These are phyloP conservation scores for Cryphonectria nitschkei DNA, from an alignment of 2,329 filamentous ascomycete genomes.

Conservation along the genomic window DNA sequence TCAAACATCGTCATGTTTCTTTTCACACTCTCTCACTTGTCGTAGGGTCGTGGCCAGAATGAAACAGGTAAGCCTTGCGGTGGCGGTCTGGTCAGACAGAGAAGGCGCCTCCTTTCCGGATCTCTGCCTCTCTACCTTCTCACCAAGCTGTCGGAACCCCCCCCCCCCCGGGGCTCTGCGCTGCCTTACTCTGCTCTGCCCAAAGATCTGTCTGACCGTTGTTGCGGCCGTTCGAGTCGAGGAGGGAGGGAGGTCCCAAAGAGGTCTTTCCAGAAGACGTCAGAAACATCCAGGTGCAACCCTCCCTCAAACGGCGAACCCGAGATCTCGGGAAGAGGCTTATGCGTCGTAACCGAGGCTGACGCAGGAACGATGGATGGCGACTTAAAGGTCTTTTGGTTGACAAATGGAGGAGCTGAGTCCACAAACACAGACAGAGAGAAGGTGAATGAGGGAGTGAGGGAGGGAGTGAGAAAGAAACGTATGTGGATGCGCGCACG, in stretches of 20 bases:
- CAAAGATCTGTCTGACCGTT: neutral
- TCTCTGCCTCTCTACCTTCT: neutral
- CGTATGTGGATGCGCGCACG: neutral
- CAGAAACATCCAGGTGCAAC: neutral
- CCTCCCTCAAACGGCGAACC: slow-evolving; percentile 1
- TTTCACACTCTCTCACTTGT: neutral
- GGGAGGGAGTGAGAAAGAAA: no score
- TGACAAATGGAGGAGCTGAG: neutral
- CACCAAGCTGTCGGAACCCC: neutral
- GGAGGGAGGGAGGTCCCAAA: neutral
- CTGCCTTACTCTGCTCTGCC: neutral
- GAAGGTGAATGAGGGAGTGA: neutral
- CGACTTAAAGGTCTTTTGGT: neutral
- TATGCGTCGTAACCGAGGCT: slow-evolving; percentile 1
- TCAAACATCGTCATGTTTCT: neutral
- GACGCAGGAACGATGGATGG: neutral
- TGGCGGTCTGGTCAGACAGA: neutral
- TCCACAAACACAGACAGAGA: neutral
- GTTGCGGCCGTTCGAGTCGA: neutral
- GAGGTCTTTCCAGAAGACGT: slow-evolving; percentile 10
- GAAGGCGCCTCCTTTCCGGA: neutral
- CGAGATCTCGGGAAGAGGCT: slow-evolving; percentile 11
- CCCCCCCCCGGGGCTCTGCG: neutral
- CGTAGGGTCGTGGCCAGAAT: neutral
- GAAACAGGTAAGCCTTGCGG: slow-evolving; percentile 10